Evolutionary conservation across 371 early-diverging fungal species (phyloP).

Genomic region (Mycotypha africana): DNA sequence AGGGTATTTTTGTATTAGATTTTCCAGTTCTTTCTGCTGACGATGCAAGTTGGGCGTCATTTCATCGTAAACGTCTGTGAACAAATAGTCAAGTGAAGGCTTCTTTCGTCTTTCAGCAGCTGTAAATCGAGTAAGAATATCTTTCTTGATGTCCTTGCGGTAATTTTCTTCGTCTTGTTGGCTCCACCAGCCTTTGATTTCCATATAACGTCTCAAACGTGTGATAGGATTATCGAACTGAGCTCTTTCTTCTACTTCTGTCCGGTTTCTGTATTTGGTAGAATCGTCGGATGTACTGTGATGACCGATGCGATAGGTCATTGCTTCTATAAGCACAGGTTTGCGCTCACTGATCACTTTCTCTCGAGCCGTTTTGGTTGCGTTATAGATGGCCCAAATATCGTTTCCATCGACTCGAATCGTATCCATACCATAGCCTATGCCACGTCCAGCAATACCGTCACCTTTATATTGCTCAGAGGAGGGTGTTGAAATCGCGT

Average conservation of each 20-base stretch:
- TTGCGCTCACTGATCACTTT: slow-evolving; percentile 73
- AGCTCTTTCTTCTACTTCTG: slow-evolving; percentile 84
- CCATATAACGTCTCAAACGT: slow-evolving; percentile 87
- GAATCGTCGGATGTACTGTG: slow-evolving; percentile 98
- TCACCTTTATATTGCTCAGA: slow-evolving; percentile 96
- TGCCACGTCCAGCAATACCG: slow-evolving; percentile 90
- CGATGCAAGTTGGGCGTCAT: slow-evolving; percentile 67
- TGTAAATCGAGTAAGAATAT: slow-evolving; percentile 73
- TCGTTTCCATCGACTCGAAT: slow-evolving; percentile 98
- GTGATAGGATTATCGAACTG: slow-evolving; percentile 83
- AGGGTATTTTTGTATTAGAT: slow-evolving; percentile 81
- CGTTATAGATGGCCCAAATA: slow-evolving; percentile 94
- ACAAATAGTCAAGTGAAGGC: slow-evolving; percentile 78
- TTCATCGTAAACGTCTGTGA: slow-evolving; percentile 93
- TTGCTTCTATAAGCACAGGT: slow-evolving; percentile 94
- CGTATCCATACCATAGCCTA: slow-evolving; percentile 97
- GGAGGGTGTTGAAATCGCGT: slow-evolving; percentile 95
- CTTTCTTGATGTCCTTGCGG: slow-evolving; percentile 55
- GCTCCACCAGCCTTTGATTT: slow-evolving; percentile 81
- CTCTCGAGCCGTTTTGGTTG: slow-evolving; percentile 78
- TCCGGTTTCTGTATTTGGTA: slow-evolving; percentile 75
- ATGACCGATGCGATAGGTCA: slow-evolving; percentile 96
- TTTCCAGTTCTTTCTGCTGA: slow-evolving; percentile 77
- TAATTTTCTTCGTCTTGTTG: slow-evolving; percentile 67
- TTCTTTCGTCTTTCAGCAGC: slow-evolving; percentile 87